Evolutionary conservation across 371 early-diverging fungal genomes (phyloP).

Genomic region (Amoeboradix gromovi): DNA sequence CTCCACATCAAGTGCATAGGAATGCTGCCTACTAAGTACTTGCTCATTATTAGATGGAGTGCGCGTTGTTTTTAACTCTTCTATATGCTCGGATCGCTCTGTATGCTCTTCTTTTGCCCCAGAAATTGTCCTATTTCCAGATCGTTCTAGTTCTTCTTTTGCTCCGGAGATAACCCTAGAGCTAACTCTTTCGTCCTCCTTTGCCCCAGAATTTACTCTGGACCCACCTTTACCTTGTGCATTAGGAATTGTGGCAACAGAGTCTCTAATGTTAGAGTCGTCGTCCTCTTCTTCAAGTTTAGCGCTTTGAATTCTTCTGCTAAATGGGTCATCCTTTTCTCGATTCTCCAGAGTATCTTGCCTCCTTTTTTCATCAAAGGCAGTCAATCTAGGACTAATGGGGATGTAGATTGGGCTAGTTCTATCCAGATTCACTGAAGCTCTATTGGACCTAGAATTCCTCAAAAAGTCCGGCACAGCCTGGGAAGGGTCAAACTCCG

Average conservation of each 20-base stretch:
- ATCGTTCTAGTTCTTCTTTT: neutral
- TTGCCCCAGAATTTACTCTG: neutral
- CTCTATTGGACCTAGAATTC: neutral
- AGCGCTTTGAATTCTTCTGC: neutral
- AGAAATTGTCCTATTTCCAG: no score
- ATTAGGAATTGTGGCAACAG: neutral
- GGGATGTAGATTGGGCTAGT: neutral
- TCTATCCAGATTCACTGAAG: no score
- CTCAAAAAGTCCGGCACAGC: neutral
- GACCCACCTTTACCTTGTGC: no score
- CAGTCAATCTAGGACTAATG: neutral
- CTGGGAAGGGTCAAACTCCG: neutral
- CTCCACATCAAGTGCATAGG: neutral
- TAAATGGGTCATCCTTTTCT: neutral
- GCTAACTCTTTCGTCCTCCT: neutral
- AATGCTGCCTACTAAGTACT: neutral
- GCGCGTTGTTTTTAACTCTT: neutral
- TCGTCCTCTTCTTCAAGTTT: neutral
- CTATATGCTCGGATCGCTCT: no score
- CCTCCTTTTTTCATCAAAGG: neutral
- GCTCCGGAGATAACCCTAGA: neutral
- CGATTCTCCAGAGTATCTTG: neutral
- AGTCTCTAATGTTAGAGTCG: neutral
- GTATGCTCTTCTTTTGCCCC: neutral
- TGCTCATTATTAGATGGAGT: neutral